These are phyloP conservation scores for Rhizopogon vesiculosus DNA, from an alignment of 768 basidiomycete species.

Conservation along the genomic window DNA sequence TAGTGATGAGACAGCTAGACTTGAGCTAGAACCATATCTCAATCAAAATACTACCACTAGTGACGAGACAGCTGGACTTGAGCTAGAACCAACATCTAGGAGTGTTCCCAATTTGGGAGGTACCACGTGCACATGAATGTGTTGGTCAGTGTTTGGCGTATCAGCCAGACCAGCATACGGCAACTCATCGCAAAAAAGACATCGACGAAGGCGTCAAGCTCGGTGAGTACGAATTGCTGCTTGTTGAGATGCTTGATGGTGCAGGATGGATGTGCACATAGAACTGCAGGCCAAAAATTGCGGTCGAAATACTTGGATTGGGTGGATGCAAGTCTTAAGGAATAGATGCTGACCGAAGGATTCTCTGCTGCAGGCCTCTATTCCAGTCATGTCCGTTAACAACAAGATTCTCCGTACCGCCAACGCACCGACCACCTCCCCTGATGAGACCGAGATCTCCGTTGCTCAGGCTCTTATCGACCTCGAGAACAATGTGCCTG, in stretches of 20 bases:
- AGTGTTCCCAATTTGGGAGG: not conserved
- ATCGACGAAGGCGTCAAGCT: constrained; percentile 58
- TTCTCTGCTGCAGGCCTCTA: constrained; percentile 14
- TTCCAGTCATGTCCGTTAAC: constrained; percentile 59
- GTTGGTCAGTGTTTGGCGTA: constrained; percentile 27
- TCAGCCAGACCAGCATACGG: constrained; percentile 5
- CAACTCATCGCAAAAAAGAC: constrained; percentile 19
- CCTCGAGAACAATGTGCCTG: constrained; percentile 97
- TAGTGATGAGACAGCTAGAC: no score
- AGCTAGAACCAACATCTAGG: not conserved
- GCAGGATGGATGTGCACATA: constrained; percentile 18
- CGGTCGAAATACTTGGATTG: constrained; percentile 27
- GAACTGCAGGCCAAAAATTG: constrained; percentile 10
- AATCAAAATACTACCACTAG: no score
- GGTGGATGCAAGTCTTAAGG: constrained; percentile 49
- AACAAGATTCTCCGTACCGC: constrained; percentile 95
- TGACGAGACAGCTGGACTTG: no score
- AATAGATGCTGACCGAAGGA: constrained; percentile 39
- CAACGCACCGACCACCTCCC: constrained; percentile 85
- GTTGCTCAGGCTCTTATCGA: constrained; percentile 96
- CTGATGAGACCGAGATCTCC: constrained; percentile 86
- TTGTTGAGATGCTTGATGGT: constrained; percentile 10
- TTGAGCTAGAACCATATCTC: not conserved
- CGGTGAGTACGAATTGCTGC: constrained; percentile 54
- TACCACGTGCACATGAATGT: not conserved